phyloP scores from a whole-genome alignment of 2,329 filamentous ascomycete genomes.

The Arachnomyces sp. region DNA sequence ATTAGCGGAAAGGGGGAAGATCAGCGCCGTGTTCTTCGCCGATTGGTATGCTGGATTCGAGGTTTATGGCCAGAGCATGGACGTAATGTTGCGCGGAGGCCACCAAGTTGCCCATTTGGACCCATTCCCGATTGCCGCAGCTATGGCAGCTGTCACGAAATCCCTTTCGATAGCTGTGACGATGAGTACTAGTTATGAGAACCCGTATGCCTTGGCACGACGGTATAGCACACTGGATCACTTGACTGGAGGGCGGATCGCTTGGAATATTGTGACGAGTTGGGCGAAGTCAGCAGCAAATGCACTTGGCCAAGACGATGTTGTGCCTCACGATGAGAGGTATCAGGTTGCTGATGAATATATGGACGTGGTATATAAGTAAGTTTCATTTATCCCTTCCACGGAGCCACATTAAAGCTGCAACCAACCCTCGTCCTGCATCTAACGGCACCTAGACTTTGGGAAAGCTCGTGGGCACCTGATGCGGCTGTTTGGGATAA shows the following conservation, averaged over 20 bases:
- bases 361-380: slow-evolving; percentile 54
- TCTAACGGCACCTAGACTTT: slow-evolving; percentile 30
- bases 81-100: slow-evolving; percentile 31
- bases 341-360: slow-evolving; percentile 57
- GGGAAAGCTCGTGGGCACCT: slow-evolving; percentile 50
- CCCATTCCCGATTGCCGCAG: slow-evolving; percentile 16
- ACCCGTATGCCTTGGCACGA: slow-evolving; percentile 54
- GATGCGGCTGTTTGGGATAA: slow-evolving; percentile 49
- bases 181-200: slow-evolving; percentile 54
- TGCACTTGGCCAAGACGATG: slow-evolving; percentile 50
- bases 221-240: slow-evolving; percentile 56
- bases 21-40: slow-evolving; percentile 58
- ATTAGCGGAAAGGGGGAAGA: slow-evolving; percentile 52
- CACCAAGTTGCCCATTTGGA: slow-evolving; percentile 50
- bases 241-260: slow-evolving; percentile 52
- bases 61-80: slow-evolving; percentile 41
- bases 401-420: too few species aligned
- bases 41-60: slow-evolving; percentile 59
- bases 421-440: not conserved
- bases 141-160: slow-evolving; percentile 60
- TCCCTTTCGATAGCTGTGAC: slow-evolving; percentile 56
- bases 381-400: slow-evolving; percentile 5
- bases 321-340: slow-evolving; percentile 53
- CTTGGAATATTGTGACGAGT: slow-evolving; percentile 60
- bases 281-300: slow-evolving; percentile 57